phyloP scores from a whole-genome alignment of 78 protist species.

The Planoprotostelium fungivorum region DNA sequence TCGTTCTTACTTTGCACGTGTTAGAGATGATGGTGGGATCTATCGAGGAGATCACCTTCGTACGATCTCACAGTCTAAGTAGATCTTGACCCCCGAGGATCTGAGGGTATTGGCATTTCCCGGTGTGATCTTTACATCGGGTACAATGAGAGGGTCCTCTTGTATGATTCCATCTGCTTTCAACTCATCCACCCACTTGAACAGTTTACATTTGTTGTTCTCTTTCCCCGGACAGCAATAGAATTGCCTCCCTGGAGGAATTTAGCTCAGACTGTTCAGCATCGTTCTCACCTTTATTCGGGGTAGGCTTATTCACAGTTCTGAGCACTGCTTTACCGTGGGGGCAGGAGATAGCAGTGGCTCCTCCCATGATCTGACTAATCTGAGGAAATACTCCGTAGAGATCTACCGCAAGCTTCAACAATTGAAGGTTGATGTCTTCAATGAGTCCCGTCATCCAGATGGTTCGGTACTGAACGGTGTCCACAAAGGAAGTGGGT shows the following conservation, averaged over 20 bases:
- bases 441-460: slow-evolving; percentile 21
- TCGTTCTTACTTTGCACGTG: background rate
- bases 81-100: background rate
- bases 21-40: too few relatives aligned
- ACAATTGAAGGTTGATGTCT: slow-evolving; percentile 28
- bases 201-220: background rate
- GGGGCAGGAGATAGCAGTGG: background rate
- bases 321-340: background rate
- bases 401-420: slow-evolving; percentile 10
- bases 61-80: background rate
- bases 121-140: background rate
- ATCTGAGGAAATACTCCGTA: slow-evolving; percentile 1
- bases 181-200: background rate
- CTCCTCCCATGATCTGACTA: background rate
- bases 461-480: background rate
- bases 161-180: background rate
- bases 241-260: background rate
- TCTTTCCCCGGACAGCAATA: background rate
- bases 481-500: background rate
- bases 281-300: slow-evolving; percentile 18
- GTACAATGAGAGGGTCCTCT: background rate
- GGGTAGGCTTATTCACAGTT: slow-evolving; percentile 9
- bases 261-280: slow-evolving; percentile 12
- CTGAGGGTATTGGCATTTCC: background rate
- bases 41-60: background rate